Percentiles rank a stretch among this genome's conserved stretches.
Conservation (phyloP, 1,284 basidiomycete species). For the Cryptococcus sp. region DNA sequence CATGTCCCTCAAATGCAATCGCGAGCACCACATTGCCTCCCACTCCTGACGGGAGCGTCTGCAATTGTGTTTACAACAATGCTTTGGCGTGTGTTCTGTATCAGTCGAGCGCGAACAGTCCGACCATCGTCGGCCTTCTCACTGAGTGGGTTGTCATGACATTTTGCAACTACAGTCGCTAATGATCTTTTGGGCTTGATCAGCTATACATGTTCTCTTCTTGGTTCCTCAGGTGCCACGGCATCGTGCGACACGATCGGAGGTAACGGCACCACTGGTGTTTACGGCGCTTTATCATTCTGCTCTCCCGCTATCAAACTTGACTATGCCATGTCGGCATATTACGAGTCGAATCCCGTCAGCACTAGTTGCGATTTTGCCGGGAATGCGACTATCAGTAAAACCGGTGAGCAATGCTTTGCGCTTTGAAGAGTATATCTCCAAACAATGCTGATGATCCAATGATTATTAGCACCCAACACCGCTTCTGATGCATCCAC, state of each 20-base stretch:
- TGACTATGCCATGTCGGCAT: slow-evolving; percentile 79
- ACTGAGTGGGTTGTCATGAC: slow-evolving; percentile 50
- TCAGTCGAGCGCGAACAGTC: slow-evolving; percentile 64
- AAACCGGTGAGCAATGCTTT: slow-evolving; percentile 22
- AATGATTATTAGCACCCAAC: slow-evolving; percentile 55
- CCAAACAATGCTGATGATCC: background rate
- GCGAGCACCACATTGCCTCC: slow-evolving; percentile 73
- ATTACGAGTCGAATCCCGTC: slow-evolving; percentile 69
- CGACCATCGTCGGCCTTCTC: slow-evolving; percentile 67
- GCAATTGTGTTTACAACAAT: slow-evolving; percentile 68
- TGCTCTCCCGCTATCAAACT: slow-evolving; percentile 72
- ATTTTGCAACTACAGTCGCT: background rate
- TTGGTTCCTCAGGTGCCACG: slow-evolving; percentile 63
- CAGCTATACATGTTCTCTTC: slow-evolving; percentile 67
- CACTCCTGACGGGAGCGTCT: slow-evolving; percentile 78
- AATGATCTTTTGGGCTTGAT: background rate
- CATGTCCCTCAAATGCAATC: slow-evolving; percentile 67
- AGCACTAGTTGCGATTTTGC: slow-evolving; percentile 63
- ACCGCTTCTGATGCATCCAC: slow-evolving; percentile 60
- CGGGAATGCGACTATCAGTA: slow-evolving; percentile 78
- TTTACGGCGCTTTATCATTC: slow-evolving; percentile 71
- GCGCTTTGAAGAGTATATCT: background rate
- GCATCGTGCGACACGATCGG: slow-evolving; percentile 67
- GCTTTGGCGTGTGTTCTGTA: slow-evolving; percentile 71
- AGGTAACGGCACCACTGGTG: slow-evolving; percentile 70